These are phyloP conservation scores for Vanilla planifolia DNA, from an alignment of 106 monocot genomes.

Conservation along the genomic window DNA sequence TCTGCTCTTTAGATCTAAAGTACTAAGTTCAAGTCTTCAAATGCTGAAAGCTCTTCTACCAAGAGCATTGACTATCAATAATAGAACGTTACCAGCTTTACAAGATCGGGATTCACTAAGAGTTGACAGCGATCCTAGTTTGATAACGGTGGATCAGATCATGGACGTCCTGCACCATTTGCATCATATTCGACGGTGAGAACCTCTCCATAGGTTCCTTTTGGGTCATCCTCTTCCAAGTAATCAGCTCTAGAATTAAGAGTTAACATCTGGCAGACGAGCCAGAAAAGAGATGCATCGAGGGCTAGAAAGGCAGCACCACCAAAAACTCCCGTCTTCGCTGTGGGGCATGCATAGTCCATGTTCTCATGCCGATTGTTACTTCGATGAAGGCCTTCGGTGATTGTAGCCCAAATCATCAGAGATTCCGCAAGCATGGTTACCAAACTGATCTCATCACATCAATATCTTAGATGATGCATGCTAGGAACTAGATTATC, in stretches of 20 bases:
- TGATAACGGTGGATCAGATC: no score
- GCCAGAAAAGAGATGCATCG: slow-evolving; percentile 80
- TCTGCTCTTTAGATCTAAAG: no score
- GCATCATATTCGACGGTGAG: slow-evolving; percentile 29
- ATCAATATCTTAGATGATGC: no score
- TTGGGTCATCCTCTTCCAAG: slow-evolving; percentile 65
- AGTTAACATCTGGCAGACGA: slow-evolving; percentile 77
- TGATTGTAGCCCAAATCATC: slow-evolving; percentile 71
- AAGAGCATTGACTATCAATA: no score
- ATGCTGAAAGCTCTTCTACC: no score
- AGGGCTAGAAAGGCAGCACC: slow-evolving; percentile 80
- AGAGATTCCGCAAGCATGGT: slow-evolving; percentile 37
- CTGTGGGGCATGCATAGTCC: slow-evolving; percentile 46
- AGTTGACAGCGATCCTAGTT: no score
- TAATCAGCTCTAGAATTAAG: slow-evolving; percentile 72
- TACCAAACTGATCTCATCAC: slow-evolving; percentile 26
- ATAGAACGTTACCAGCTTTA: no score
- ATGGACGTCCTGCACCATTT: slow-evolving; percentile 10
- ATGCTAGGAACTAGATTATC: no score
- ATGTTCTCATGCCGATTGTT: slow-evolving; percentile 43
- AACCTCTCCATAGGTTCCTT: slow-evolving; percentile 77
- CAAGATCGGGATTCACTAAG: no score
- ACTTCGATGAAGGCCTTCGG: slow-evolving; percentile 42
- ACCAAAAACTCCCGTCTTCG: slow-evolving; percentile 89
- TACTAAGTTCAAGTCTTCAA: no score